Evolutionary conservation across 2,329 filamentous ascomycete species (phyloP), one percentile per base, ranked within the genome.

Genomic region (Zalaria sp.): DNA sequence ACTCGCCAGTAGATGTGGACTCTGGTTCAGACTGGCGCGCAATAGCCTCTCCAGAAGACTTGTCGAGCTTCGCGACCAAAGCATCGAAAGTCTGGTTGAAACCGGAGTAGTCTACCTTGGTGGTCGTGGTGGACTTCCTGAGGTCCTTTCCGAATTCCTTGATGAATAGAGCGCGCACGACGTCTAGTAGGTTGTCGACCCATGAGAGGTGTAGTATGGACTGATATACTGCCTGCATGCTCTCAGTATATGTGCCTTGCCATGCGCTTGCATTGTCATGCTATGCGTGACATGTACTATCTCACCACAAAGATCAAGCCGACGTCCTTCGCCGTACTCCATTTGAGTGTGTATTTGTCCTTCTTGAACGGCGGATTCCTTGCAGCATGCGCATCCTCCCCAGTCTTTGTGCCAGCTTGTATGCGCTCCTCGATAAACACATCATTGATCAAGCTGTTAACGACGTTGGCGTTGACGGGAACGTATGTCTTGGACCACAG

Each of bases 61-160:
- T 74, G 55, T 80, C 86, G 18, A 98, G 71, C 58, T 94, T 85
- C 49, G 77, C 74, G 47, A 96, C 68, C 63, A 96, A 87, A 55
- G 93, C 83, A 58, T 96, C 85, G 59, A 96, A 98, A 62, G 95
- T 96, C 52, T 81, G 73, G 57, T 93, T 86, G 57, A 98, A 98
- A 39, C 76, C 73, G 40, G 69, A 59, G 64, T 87, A 94, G 57
- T 88, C 77, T 43, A 91, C 71, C 25, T 83, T 70, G 41, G 83
- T 86, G 7, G 79, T 83, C 10, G 44, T 47, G 57, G 89, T 76
- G 26, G 83, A 76, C 52, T 83, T 83, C 59, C 79, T 87, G 42
- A 98, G 68, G 60, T 94, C 83, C 44, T 91, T 81, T 51, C 80
- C 83, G 60, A 96, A 98, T 27, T 95, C 72, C 49, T 87, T 83